phyloP scores from a whole-genome alignment of 371 early-diverging fungal genomes.

The Thermomucor indicae-seudaticae region DNA sequence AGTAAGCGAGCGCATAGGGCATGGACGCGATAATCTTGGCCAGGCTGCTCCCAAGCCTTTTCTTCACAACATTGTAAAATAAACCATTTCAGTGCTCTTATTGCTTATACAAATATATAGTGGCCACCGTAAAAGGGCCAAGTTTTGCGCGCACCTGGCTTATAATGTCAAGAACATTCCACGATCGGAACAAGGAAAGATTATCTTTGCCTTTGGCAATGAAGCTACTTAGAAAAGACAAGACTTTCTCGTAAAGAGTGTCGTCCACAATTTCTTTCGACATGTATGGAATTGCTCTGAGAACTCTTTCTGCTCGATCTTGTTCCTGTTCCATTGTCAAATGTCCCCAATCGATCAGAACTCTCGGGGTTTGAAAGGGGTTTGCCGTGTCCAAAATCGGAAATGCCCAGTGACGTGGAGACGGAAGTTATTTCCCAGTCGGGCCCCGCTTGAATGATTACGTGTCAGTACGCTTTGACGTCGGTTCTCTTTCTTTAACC shows the following conservation, averaged over 20 bases:
- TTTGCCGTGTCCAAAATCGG: no score
- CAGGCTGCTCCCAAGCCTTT: conserved; percentile 22
- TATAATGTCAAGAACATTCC: conserved; percentile 17
- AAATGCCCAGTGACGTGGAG: not conserved
- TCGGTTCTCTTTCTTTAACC: conserved; percentile 1
- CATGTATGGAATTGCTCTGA: conserved; percentile 34
- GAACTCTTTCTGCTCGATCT: conserved; percentile 21
- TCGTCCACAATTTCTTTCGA: conserved; percentile 43
- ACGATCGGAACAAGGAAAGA: conserved; percentile 7
- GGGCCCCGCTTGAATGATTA: not conserved
- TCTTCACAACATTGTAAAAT: not conserved
- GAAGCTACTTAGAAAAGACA: conserved; percentile 22
- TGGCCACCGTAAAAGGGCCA: not conserved
- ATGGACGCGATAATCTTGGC: conserved; percentile 39
- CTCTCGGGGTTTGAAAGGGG: no score
- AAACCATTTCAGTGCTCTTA: not conserved
- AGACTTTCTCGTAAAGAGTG: conserved; percentile 43
- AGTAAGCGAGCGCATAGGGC: conserved; percentile 33
- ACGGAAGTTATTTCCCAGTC: not conserved
- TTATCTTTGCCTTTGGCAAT: conserved; percentile 8
- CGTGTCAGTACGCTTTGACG: conserved; percentile 11
- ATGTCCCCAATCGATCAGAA: no score
- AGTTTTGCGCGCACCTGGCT: conserved; percentile 10
- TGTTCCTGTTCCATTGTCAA: conserved; percentile 13
- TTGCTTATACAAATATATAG: not conserved